Conservation (phyloP, 2,329 filamentous ascomycete genomes). For the Penicillium sp. region DNA sequence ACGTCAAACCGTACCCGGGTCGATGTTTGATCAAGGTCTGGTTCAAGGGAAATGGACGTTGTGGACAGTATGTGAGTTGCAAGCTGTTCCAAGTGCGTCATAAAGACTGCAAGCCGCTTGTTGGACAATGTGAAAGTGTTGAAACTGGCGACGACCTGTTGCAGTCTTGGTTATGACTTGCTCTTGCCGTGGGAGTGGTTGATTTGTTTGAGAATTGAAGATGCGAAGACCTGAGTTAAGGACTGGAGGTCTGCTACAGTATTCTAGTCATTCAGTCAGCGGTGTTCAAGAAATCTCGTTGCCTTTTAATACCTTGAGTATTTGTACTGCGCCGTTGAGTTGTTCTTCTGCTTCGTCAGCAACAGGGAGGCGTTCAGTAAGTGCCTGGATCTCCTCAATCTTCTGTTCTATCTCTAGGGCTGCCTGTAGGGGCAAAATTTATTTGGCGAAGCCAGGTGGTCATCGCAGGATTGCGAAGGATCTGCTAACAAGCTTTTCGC, state of each 20-base stretch:
- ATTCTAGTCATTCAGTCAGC: not conserved
- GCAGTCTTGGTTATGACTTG: not conserved
- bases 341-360: not conserved
- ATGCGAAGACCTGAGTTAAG: not conserved
- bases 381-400: not conserved
- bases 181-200: not conserved
- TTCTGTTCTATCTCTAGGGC: not conserved
- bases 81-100: conserved; percentile 11
- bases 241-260: conserved; percentile 8
- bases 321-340: not conserved
- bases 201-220: not conserved
- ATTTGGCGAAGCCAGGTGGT: not conserved
- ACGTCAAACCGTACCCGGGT: conserved; percentile 10
- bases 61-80: conserved; percentile 8
- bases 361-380: not conserved
- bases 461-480: not conserved
- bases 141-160: not conserved
- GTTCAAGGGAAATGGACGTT: conserved; percentile 12
- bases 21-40: conserved; percentile 1
- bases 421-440: not conserved
- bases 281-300: too few species aligned
- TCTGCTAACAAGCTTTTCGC: not conserved
- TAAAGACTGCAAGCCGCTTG: conserved; percentile 11
- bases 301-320: not conserved
- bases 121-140: conserved; percentile 9